phyloP scores from a whole-genome alignment of 2,329 filamentous ascomycete species.

The Cercospora brassicicola region DNA sequence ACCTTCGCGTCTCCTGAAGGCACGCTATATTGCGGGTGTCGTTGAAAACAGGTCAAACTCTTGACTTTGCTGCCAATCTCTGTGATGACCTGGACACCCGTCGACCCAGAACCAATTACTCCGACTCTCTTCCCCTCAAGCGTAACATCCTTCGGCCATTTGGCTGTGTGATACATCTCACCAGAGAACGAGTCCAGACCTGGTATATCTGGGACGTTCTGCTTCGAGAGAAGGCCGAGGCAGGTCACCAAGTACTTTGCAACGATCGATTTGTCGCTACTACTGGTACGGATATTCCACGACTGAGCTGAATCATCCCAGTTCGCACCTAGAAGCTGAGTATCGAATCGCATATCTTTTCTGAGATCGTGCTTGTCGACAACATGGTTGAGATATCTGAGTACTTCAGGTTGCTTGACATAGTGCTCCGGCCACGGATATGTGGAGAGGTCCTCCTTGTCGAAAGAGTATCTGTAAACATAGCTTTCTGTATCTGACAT shows the following conservation, averaged over 20 bases:
- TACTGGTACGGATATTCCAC: slow-evolving; percentile 18
- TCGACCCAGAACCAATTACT: slow-evolving; percentile 47
- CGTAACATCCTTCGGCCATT: slow-evolving; percentile 39
- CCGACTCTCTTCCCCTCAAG: slow-evolving; percentile 41
- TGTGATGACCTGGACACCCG: slow-evolving; percentile 44
- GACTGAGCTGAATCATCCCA: slow-evolving; percentile 16
- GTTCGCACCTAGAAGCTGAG: slow-evolving; percentile 29
- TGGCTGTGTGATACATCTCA: slow-evolving; percentile 43
- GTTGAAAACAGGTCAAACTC: slow-evolving; percentile 39
- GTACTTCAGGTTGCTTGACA: slow-evolving; percentile 46
- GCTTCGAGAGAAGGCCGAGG: slow-evolving; percentile 42
- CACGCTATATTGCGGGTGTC: slow-evolving; percentile 42
- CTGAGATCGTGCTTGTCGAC: slow-evolving; percentile 23
- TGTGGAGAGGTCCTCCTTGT: slow-evolving; percentile 37
- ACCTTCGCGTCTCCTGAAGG: slow-evolving; percentile 38
- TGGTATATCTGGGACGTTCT: slow-evolving; percentile 42
- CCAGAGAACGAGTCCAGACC: slow-evolving; percentile 44
- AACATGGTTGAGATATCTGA: slow-evolving; percentile 26
- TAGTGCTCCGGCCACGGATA: slow-evolving; percentile 45
- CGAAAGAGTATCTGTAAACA: slow-evolving; percentile 39
- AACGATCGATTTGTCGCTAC: slow-evolving; percentile 1
- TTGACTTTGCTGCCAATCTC: slow-evolving; percentile 36
- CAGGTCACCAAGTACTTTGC: slow-evolving; percentile 42
- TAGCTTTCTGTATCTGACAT: slow-evolving; percentile 33
- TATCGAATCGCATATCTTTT: slow-evolving; percentile 28